Evolutionary conservation across 495 filamentous ascomycete species (phyloP).

Genomic region (Talaromyces adpressus): DNA sequence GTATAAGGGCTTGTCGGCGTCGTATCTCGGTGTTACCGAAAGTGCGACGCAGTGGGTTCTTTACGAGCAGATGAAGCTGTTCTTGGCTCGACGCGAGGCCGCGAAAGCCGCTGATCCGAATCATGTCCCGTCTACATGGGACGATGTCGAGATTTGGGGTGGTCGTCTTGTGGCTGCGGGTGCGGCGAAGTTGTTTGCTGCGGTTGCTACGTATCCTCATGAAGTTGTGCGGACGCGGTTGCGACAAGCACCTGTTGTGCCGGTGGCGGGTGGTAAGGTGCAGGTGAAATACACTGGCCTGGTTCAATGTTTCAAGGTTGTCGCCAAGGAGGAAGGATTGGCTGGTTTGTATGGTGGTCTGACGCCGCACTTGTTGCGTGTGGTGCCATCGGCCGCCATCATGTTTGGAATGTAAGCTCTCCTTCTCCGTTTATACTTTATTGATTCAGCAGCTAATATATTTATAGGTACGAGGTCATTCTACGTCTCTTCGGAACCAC

Average conservation of each 20-base stretch:
- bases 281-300: conserved; percentile 49
- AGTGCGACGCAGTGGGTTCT: conserved; percentile 52
- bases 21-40: conserved; percentile 50
- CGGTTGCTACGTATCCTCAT: conserved; percentile 52
- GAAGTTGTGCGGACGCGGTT: conserved; percentile 50
- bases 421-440: background rate
- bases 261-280: conserved; percentile 19
- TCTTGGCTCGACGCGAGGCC: conserved; percentile 33
- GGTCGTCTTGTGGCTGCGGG: conserved; percentile 46
- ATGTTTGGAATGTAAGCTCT: conserved; percentile 77
- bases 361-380: conserved; percentile 50
- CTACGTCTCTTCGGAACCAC: conserved; percentile 41
- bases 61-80: conserved; percentile 51
- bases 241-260: conserved; percentile 46
- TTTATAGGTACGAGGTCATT: conserved; percentile 56
- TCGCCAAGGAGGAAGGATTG: conserved; percentile 51
- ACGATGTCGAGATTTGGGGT: conserved; percentile 39
- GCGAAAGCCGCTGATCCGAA: conserved; percentile 21
- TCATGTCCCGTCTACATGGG: conserved; percentile 29
- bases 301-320: conserved; percentile 46
- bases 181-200: conserved; percentile 48
- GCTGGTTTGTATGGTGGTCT: conserved; percentile 50
- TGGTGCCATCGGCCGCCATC: conserved; percentile 81
- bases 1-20: conserved; percentile 48
- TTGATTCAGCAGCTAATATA: conserved; percentile 1